Conservation (phyloP, 768 basidiomycete genomes). For the Tulasnella sp. region DNA sequence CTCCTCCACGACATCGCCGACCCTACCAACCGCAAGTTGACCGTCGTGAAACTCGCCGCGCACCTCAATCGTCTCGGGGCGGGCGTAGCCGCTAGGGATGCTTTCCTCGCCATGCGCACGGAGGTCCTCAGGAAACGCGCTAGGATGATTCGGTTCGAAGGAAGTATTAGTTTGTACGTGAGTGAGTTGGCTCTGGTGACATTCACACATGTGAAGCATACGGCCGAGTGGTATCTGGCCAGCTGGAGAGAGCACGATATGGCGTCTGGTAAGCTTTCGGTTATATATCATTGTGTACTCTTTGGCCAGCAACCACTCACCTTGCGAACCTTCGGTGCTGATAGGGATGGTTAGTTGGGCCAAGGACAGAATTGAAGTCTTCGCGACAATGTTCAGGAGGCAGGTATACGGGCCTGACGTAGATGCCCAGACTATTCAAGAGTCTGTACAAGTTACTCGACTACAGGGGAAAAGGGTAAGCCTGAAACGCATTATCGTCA, state of each 20-base stretch:
- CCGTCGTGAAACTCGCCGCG: slow-evolving; percentile 56
- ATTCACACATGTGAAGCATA: slow-evolving; percentile 93
- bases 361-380: slow-evolving; percentile 69
- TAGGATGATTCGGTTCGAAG: slow-evolving; percentile 84
- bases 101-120: slow-evolving; percentile 70
- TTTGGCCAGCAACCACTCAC: background rate
- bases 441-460: slow-evolving; percentile 66
- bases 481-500: background rate
- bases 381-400: slow-evolving; percentile 73
- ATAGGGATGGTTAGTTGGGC: slow-evolving; percentile 93
- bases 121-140: slow-evolving; percentile 64
- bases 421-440: slow-evolving; percentile 56
- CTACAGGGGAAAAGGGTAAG: slow-evolving; percentile 74
- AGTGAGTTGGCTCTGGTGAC: slow-evolving; percentile 78
- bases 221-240: slow-evolving; percentile 93
- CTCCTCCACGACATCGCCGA: slow-evolving; percentile 64
- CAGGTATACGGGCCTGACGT: slow-evolving; percentile 85
- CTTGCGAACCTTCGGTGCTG: background rate
- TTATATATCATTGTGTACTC: background rate
- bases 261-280: slow-evolving; percentile 59
- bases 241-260: slow-evolving; percentile 94
- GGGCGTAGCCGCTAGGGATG: slow-evolving; percentile 63
- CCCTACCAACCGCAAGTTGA: slow-evolving; percentile 64
- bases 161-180: slow-evolving; percentile 74
- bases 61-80: slow-evolving; percentile 66